Evolutionary conservation across 2,329 filamentous ascomycete genomes (phyloP).

Genomic region (Simplicillium aogashimaense): DNA sequence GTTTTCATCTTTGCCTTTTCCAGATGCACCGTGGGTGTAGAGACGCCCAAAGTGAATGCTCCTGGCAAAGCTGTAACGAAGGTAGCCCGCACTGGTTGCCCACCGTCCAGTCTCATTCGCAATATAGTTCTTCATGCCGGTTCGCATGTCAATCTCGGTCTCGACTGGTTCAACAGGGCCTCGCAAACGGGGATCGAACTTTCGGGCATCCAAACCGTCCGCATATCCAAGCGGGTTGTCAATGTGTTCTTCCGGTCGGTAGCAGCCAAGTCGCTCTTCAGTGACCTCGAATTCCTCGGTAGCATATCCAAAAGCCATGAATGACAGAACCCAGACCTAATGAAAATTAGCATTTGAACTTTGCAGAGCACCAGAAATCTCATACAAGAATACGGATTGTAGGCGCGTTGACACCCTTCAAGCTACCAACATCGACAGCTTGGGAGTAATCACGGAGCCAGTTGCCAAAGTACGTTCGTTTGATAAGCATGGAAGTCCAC

Average conservation of each 20-base stretch:
- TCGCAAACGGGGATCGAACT: conserved; percentile 72
- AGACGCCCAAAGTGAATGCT: conserved; percentile 69
- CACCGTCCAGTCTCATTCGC: conserved; percentile 79
- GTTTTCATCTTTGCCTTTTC: conserved; percentile 59
- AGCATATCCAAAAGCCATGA: conserved; percentile 76
- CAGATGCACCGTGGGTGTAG: conserved; percentile 56
- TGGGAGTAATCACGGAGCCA: conserved; percentile 83
- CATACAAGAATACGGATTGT: conserved; percentile 64
- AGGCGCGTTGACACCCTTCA: conserved; percentile 69
- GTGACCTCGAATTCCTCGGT: conserved; percentile 80
- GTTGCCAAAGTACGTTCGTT: conserved; percentile 76
- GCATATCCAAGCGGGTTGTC: conserved; percentile 80
- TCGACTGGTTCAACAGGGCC: conserved; percentile 65
- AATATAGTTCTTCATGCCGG: conserved; percentile 99
- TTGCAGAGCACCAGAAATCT: not conserved
- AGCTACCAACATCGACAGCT: conserved; percentile 68
- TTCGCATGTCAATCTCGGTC: conserved; percentile 61
- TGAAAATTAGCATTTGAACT: conserved; percentile 4
- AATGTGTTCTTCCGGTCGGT: conserved; percentile 66
- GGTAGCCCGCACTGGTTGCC: conserved; percentile 82
- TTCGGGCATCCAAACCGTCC: conserved; percentile 74
- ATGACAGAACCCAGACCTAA: conserved; percentile 68
- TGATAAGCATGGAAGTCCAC: conserved; percentile 72
- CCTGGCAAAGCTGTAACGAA: conserved; percentile 64
- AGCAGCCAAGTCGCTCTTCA: conserved; percentile 67